These are phyloP conservation scores for Phoma sp. DNA, from an alignment of 2,329 filamentous ascomycete species.

Conservation along the genomic window DNA sequence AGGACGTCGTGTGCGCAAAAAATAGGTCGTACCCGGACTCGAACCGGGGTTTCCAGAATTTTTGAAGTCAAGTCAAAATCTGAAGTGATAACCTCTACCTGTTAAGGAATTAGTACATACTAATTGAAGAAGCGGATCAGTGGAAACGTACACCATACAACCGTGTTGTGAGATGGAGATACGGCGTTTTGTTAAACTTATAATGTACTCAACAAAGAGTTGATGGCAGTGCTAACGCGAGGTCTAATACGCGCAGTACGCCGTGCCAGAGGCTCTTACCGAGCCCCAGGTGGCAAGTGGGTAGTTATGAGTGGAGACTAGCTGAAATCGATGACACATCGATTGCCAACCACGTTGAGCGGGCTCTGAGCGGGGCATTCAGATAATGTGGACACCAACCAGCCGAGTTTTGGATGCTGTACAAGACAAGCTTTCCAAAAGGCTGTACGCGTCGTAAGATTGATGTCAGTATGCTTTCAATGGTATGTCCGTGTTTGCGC, in stretches of 20 bases:
- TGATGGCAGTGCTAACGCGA: no score
- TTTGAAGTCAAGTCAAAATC: slow-evolving; percentile 28
- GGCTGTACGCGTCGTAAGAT: background rate
- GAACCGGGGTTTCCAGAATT: slow-evolving; percentile 36
- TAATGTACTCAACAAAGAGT: no score
- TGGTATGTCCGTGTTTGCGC: background rate
- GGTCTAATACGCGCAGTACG: no score
- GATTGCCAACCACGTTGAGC: background rate
- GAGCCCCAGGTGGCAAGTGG: background rate
- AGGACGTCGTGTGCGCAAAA: background rate
- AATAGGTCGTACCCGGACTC: slow-evolving; percentile 22
- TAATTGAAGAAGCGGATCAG: background rate
- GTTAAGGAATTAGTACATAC: slow-evolving; percentile 16
- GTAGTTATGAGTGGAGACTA: background rate
- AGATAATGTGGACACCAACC: no score
- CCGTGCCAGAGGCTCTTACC: background rate
- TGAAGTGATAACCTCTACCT: slow-evolving; percentile 37
- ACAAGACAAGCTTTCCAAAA: no score
- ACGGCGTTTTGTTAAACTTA: no score
- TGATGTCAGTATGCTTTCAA: background rate
- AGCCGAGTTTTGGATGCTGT: no score
- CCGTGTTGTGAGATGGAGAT: slow-evolving; percentile 17
- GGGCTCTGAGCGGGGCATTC: no score
- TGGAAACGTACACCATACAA: slow-evolving; percentile 26
- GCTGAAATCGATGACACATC: background rate